phyloP scores from a whole-genome alignment of 805 yeast genomes.

The Phaffomyces antillensis region DNA sequence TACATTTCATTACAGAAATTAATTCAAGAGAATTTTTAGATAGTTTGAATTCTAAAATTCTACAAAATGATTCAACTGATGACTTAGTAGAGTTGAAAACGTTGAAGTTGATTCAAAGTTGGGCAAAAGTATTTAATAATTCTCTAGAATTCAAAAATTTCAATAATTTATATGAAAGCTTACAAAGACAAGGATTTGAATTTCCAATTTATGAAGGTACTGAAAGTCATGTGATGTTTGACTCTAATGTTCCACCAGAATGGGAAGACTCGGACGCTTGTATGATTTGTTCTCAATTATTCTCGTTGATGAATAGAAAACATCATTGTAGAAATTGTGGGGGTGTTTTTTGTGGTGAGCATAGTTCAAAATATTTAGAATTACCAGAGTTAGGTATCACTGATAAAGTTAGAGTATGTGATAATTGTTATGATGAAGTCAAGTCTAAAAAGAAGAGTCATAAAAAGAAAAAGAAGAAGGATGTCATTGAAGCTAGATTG shows the following conservation, averaged over 20 bases:
- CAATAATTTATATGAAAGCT: slow-evolving; percentile 48
- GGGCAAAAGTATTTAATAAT: slow-evolving; percentile 69
- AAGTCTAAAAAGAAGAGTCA: slow-evolving; percentile 30
- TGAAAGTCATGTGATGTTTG: slow-evolving; percentile 50
- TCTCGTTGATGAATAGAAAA: slow-evolving; percentile 78
- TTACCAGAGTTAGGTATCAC: slow-evolving; percentile 80
- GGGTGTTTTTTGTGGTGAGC: slow-evolving; percentile 82
- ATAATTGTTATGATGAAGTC: slow-evolving; percentile 69
- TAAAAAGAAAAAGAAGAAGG: slow-evolving; percentile 20
- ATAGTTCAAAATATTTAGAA: slow-evolving; percentile 67
- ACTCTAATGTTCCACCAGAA: slow-evolving; percentile 90
- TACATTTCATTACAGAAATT: slow-evolving; percentile 71
- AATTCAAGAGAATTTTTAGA: slow-evolving; percentile 84
- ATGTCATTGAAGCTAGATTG: slow-evolving; percentile 21
- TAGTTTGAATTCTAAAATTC: slow-evolving; percentile 44
- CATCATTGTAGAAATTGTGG: slow-evolving; percentile 98
- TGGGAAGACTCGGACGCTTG: slow-evolving; percentile 96
- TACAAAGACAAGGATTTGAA: slow-evolving; percentile 54
- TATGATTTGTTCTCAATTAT: slow-evolving; percentile 82
- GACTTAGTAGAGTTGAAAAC: slow-evolving; percentile 52
- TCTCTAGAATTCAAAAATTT: slow-evolving; percentile 63
- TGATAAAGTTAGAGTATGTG: slow-evolving; percentile 91
- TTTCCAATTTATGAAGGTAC: slow-evolving; percentile 47
- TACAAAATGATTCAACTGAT: slow-evolving; percentile 34
- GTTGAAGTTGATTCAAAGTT: slow-evolving; percentile 60